These are phyloP conservation scores for Dryadomyces quercus-mongolicae DNA, from an alignment of 2,329 filamentous ascomycete genomes.

Conservation along the genomic window DNA sequence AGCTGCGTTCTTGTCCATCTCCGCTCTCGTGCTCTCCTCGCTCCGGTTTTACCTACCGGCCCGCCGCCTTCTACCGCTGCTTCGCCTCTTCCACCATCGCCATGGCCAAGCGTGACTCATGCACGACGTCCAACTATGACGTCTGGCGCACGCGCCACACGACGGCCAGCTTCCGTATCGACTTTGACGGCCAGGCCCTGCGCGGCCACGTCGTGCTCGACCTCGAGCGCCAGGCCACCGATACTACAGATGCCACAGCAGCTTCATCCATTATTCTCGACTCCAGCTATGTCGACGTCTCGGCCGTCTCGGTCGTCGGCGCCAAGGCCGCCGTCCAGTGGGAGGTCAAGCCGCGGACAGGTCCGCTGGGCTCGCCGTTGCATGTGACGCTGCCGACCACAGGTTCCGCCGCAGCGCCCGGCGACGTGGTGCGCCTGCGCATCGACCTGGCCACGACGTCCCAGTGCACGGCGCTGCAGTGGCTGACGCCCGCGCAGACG, in stretches of 20 bases:
- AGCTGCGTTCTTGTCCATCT: no score
- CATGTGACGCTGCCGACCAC: slow-evolving; percentile 46
- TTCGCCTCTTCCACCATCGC: not conserved
- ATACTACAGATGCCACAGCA: slow-evolving; percentile 47
- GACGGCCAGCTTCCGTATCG: slow-evolving; percentile 65
- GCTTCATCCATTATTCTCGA: slow-evolving; percentile 59
- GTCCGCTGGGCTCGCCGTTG: slow-evolving; percentile 65
- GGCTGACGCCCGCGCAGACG: slow-evolving; percentile 87
- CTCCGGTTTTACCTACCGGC: not conserved
- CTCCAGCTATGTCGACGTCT: slow-evolving; percentile 70
- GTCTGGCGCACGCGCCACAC: slow-evolving; percentile 79
- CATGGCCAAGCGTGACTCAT: slow-evolving; percentile 54
- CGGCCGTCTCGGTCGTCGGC: slow-evolving; percentile 53
- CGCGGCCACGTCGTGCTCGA: slow-evolving; percentile 65
- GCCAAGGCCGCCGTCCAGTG: slow-evolving; percentile 47
- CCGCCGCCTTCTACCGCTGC: not conserved
- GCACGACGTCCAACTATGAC: slow-evolving; percentile 85
- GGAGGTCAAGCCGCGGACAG: slow-evolving; percentile 55
- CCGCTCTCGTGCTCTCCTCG: not conserved
- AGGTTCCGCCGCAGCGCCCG: not conserved
- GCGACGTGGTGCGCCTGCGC: slow-evolving; percentile 34
- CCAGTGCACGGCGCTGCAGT: slow-evolving; percentile 85
- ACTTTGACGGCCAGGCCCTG: slow-evolving; percentile 70
- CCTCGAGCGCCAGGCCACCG: slow-evolving; percentile 50
- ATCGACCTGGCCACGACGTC: slow-evolving; percentile 72